Percentiles rank a stretch among this genome's conserved stretches.
Evolutionary conservation across 768 basidiomycete genomes (phyloP).

Genomic region (Omphalotus guepiniiformis): DNA sequence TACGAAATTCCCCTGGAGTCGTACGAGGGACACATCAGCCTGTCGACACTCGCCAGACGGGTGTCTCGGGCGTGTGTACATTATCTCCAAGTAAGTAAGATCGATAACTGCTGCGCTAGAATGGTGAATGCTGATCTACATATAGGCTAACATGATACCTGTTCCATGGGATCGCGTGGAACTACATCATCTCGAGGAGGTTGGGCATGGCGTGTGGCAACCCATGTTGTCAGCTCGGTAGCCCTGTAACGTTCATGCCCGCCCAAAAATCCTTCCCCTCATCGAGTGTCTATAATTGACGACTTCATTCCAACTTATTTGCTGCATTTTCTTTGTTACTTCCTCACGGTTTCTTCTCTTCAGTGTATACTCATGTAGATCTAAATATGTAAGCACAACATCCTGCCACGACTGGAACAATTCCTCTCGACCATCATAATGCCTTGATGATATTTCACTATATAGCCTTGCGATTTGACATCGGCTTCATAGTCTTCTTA

Average conservation of each 20-base stretch:
- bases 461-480: too few relatives aligned
- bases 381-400: too few relatives aligned
- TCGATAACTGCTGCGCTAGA: too few relatives aligned
- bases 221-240: conserved; percentile 54
- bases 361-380: too few relatives aligned
- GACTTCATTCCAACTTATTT: too few relatives aligned
- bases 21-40: conserved; percentile 59
- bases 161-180: conserved; percentile 65
- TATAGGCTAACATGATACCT: conserved; percentile 64
- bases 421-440: too few relatives aligned
- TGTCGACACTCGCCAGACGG: conserved; percentile 64
- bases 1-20: conserved; percentile 72
- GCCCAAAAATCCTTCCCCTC: background rate
- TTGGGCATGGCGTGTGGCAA: conserved; percentile 66
- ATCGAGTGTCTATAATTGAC: too few relatives aligned
- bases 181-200: conserved; percentile 69
- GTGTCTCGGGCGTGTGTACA: conserved; percentile 70
- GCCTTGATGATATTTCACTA: too few relatives aligned
- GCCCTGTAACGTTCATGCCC: conserved; percentile 10
- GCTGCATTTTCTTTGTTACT: too few relatives aligned
- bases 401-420: too few relatives aligned
- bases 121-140: conserved; percentile 10
- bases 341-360: too few relatives aligned
- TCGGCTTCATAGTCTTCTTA: too few relatives aligned
- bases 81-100: conserved; percentile 57